Conservation (phyloP, 768 basidiomycete genomes). For the Tylopilus subfusipes region DNA sequence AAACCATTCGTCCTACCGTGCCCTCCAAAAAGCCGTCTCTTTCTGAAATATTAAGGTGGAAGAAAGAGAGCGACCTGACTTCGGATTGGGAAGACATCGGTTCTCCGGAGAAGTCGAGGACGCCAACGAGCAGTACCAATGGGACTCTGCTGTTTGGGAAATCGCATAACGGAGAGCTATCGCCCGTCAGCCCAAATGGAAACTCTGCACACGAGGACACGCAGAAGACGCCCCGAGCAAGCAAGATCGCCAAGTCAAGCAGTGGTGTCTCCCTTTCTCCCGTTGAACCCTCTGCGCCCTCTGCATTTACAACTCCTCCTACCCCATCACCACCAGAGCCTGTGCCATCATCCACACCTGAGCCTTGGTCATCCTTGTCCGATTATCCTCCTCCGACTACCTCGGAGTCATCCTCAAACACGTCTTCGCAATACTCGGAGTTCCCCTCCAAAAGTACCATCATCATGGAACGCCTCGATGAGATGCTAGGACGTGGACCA, state of each 20-base stretch:
- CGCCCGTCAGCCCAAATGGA: slow-evolving; percentile 27
- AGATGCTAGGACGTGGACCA: slow-evolving; percentile 59
- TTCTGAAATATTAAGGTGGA: slow-evolving; percentile 57
- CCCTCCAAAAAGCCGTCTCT: slow-evolving; percentile 62
- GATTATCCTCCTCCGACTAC: slow-evolving; percentile 68
- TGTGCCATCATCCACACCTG: slow-evolving; percentile 63
- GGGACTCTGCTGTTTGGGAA: slow-evolving; percentile 32
- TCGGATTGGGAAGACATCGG: slow-evolving; percentile 66
- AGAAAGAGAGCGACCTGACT: slow-evolving; percentile 54
- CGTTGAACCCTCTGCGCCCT: slow-evolving; percentile 16
- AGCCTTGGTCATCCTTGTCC: slow-evolving; percentile 74
- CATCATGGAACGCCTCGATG: slow-evolving; percentile 68
- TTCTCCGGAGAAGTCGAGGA: slow-evolving; percentile 41
- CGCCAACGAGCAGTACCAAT: slow-evolving; percentile 46
- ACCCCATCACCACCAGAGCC: slow-evolving; percentile 52
- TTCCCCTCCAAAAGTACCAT: slow-evolving; percentile 44
- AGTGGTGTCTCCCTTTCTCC: slow-evolving; percentile 19
- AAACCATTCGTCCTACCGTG: slow-evolving; percentile 34
- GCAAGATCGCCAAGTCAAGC: slow-evolving; percentile 32
- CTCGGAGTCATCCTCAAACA: slow-evolving; percentile 73
- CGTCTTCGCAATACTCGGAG: slow-evolving; percentile 64
- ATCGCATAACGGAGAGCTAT: slow-evolving; percentile 27
- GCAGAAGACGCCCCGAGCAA: slow-evolving; percentile 35
- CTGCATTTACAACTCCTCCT: slow-evolving; percentile 35
- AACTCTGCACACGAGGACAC: slow-evolving; percentile 28